Base-by-base conservation (phyloP, 78 protist species). In the Emiliania huxleyi region DNA sequence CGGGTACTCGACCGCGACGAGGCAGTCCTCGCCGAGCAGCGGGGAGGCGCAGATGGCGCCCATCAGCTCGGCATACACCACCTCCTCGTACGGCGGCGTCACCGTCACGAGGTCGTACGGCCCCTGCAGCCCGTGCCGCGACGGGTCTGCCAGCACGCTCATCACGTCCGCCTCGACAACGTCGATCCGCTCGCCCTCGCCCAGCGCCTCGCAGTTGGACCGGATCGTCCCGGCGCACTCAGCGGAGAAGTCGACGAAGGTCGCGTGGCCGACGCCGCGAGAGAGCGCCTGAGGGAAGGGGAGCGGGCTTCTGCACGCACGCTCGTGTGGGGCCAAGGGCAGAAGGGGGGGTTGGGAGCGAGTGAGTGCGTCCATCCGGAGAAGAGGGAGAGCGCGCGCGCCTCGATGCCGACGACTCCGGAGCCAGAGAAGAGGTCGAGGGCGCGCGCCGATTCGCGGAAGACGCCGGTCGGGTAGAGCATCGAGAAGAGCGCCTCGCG, bases 11-110 rank as follows among this genome's bases (percentile, higher is more conserved):
- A 81, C 0, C 23, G 19, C 89, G 19, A 81, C 38, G 56, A 81
- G 48, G 21, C 56, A 44, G 89, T 81, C 52, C 89, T 81, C 89
- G 22, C 56, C 89, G 19, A 81, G 23, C 15, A 33, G n/a, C 19
- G 42, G 46, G 6, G 89, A 81, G 26, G 18, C 18, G 35, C 18
- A 4, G 25, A 81, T 0, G 26, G 56, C 56, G 5, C 26, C 35
- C 25, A 81, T n/a, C 29, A 81, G 89, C 11, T 81, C 89, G 0
- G 89, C 4, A 40, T 81, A 81, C 26, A 81, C 37, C 5, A 81
- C 46, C 87, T 81, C 89, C 38, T 81, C 89, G 38, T 81, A 81
- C 2, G 89, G 89, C 89, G 89, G 89, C 35, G 89, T 81, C 75
- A 62, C 23, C 75, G 75, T 62, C 29, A 62, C 75, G 37, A 62